Evolutionary conservation across 371 early-diverging fungal genomes (phyloP).

Genomic region (Dichotomocladium elegans): DNA sequence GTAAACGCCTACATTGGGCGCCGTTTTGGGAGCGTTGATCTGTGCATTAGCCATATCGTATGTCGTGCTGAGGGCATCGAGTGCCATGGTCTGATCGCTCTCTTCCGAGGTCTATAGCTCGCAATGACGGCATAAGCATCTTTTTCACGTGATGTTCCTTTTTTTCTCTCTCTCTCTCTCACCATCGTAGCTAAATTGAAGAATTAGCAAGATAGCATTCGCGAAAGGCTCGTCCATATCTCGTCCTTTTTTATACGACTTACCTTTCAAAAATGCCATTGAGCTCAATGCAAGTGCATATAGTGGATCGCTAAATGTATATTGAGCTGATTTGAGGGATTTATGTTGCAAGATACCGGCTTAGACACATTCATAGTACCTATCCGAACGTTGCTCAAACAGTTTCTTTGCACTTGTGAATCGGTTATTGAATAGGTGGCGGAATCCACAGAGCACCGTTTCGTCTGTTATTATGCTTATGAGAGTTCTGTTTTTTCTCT

Average conservation of each 20-base stretch:
- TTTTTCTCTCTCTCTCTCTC: conserved; percentile 1
- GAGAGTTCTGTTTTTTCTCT: no score
- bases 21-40: conserved; percentile 21
- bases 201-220: background rate
- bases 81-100: conserved; percentile 15
- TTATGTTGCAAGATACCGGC: background rate
- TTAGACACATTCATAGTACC: conserved; percentile 1
- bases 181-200: conserved; percentile 36
- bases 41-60: conserved; percentile 21
- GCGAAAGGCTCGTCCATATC: no score
- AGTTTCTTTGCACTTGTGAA: conserved; percentile 41
- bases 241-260: no score
- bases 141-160: background rate
- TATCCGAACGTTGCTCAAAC: conserved; percentile 30
- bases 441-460: conserved; percentile 17
- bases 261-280: conserved; percentile 51
- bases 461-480: no score
- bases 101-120: conserved; percentile 11
- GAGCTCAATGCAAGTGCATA: conserved; percentile 43
- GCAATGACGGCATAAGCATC: background rate
- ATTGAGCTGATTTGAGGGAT: background rate
- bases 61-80: conserved; percentile 15
- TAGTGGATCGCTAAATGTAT: conserved; percentile 31
- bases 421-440: conserved; percentile 35
- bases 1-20: conserved; percentile 22